Evolutionary conservation across 306 rosid species (phyloP).

Genomic region (Glycine soja): DNA sequence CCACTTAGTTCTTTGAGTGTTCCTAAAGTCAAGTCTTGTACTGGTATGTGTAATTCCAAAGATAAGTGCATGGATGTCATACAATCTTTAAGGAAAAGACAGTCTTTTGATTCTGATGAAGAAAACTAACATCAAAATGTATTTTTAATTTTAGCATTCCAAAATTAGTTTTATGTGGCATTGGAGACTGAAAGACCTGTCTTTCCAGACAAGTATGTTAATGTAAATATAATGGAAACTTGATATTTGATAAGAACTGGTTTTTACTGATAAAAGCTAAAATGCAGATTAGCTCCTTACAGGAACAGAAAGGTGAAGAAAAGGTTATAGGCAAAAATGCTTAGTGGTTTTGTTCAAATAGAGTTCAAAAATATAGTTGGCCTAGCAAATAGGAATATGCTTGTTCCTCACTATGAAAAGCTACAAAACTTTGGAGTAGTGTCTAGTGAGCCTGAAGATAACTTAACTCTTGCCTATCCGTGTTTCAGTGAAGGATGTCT

Average conservation of each 20-base stretch:
- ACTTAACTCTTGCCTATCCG: no score
- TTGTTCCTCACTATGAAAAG: no score
- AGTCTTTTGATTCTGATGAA: slow-evolving; percentile 74
- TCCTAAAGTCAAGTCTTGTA: slow-evolving; percentile 75
- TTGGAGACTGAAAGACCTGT: slow-evolving; percentile 12
- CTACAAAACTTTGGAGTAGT: no score
- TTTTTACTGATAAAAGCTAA: no score
- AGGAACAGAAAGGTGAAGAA: no score
- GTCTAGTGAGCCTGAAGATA: no score
- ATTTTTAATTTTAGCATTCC: background rate
- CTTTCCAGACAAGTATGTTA: background rate
- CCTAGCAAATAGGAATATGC: no score
- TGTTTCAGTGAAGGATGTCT: no score
- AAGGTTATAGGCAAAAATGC: no score
- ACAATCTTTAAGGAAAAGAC: slow-evolving; percentile 72
- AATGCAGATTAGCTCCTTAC: no score
- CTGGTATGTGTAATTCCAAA: slow-evolving; percentile 40
- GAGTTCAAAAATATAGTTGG: no score
- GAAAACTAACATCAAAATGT: slow-evolving; percentile 52
- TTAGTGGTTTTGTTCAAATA: no score
- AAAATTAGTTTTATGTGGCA: background rate
- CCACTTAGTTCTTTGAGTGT: slow-evolving; percentile 60
- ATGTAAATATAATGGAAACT: slow-evolving; percentile 29
- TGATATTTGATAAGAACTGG: background rate
- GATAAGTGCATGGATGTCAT: slow-evolving; percentile 52